phyloP scores from a whole-genome alignment of 768 basidiomycete species.

The Mrakia hoshinonis region DNA sequence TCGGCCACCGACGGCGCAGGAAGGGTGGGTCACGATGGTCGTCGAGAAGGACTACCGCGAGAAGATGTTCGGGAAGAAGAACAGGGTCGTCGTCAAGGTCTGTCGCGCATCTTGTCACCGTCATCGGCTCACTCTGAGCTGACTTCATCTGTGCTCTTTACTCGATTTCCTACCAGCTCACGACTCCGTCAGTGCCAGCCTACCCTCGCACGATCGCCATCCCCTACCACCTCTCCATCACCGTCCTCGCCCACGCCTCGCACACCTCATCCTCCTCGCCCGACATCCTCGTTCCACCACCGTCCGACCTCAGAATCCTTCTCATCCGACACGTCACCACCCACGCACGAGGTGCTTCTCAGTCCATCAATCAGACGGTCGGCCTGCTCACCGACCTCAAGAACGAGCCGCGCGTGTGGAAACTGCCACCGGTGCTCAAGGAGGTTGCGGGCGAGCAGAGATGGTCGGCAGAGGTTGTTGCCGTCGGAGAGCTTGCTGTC shows the following conservation, averaged over 20 bases:
- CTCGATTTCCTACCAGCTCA: background rate
- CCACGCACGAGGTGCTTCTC: background rate
- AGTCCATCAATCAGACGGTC: background rate
- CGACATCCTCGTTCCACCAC: background rate
- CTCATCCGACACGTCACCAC: background rate
- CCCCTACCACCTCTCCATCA: constrained; percentile 1
- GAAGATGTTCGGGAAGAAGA: background rate
- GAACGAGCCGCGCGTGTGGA: background rate
- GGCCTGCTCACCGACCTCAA: background rate
- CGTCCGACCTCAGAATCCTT: background rate
- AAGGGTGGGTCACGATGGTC: background rate
- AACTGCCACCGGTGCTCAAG: background rate
- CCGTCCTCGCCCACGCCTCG: constrained; percentile 2
- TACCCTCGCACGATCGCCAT: background rate
- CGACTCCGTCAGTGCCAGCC: background rate
- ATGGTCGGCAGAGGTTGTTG: background rate
- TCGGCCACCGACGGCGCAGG: background rate
- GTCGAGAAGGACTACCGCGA: constrained; percentile 1
- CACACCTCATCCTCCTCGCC: background rate
- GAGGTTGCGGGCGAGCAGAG: background rate
- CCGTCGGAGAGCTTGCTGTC: background rate
- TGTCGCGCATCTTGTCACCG: background rate
- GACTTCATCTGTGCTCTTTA: background rate
- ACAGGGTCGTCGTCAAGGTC: background rate
- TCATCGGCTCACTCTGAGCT: background rate